Evolutionary conservation across 106 monocot genomes (phyloP).

Genomic region (Dendrobium nobile): DNA sequence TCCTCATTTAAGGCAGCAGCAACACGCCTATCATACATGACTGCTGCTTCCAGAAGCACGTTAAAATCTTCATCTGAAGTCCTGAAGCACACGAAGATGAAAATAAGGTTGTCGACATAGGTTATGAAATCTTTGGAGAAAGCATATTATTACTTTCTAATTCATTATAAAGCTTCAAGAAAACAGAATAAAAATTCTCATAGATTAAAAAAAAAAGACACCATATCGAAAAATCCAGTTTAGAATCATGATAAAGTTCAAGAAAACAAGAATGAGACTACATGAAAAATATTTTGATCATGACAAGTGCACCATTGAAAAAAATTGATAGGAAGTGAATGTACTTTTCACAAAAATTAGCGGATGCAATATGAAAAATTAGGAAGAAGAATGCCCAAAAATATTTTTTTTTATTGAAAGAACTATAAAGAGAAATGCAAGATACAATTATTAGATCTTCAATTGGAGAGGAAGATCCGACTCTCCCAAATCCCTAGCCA

Average conservation of each 20-base stretch:
- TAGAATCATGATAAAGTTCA: background rate
- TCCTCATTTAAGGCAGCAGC: conserved; percentile 55
- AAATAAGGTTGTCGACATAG: background rate
- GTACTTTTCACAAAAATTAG: too few species aligned
- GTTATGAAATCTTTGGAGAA: background rate
- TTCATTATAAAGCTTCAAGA: background rate
- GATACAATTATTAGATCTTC: too few species aligned
- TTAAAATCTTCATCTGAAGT: conserved; percentile 96
- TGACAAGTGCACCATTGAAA: background rate
- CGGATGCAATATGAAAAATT: too few species aligned
- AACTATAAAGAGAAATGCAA: too few species aligned
- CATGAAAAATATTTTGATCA: background rate
- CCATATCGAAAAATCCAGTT: background rate
- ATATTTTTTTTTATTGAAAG: too few species aligned
- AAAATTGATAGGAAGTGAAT: background rate
- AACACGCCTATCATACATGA: conserved; percentile 73
- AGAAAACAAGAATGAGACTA: background rate
- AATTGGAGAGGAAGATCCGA: too few species aligned
- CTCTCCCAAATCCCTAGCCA: too few species aligned
- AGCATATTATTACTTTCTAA: background rate
- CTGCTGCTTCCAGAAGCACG: conserved; percentile 88
- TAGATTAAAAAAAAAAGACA: background rate
- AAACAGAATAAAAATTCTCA: background rate
- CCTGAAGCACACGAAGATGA: conserved; percentile 39
- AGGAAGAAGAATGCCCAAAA: too few species aligned